These are phyloP conservation scores for Amphicarpaea edgeworthii DNA, from an alignment of 306 rosid genomes.

Conservation along the genomic window DNA sequence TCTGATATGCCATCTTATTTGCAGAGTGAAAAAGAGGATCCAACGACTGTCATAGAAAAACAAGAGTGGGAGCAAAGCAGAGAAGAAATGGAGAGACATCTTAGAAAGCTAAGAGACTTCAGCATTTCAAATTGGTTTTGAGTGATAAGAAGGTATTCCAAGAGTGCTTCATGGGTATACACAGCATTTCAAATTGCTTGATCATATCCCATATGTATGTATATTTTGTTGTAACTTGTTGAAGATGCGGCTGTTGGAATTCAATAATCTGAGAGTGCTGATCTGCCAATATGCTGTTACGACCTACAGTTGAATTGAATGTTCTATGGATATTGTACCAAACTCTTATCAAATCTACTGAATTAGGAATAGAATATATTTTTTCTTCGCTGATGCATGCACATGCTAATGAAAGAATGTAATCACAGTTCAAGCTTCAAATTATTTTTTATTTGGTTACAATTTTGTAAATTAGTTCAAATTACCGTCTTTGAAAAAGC, in stretches of 20 bases:
- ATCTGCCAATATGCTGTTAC: background rate
- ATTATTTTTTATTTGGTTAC: background rate
- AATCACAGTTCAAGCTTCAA: background rate
- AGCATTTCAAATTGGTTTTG: slow-evolving; percentile 88
- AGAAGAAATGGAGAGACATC: slow-evolving; percentile 95
- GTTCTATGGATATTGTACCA: background rate
- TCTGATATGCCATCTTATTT: slow-evolving; percentile 41
- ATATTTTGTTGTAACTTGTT: slow-evolving; percentile 41
- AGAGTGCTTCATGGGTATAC: slow-evolving; percentile 1
- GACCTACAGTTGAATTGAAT: background rate
- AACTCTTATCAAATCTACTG: background rate
- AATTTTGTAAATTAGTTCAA: background rate
- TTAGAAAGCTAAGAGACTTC: slow-evolving; percentile 91
- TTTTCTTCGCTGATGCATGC: background rate
- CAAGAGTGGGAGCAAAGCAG: slow-evolving; percentile 82
- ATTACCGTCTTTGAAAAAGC: background rate
- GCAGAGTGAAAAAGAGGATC: slow-evolving; percentile 89
- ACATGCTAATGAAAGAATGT: background rate
- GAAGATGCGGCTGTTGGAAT: slow-evolving; percentile 35
- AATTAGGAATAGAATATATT: background rate
- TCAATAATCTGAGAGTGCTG: slow-evolving; percentile 12
- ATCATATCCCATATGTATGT: no score
- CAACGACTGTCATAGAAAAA: slow-evolving; percentile 86
- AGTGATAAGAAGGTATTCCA: slow-evolving; percentile 13
- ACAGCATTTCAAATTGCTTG: slow-evolving; percentile 25